Percentiles rank a stretch among this genome's conserved stretches.
phyloP scores from a whole-genome alignment of 2,329 filamentous ascomycete genomes.

The Ceratocystis eucalypticola region DNA sequence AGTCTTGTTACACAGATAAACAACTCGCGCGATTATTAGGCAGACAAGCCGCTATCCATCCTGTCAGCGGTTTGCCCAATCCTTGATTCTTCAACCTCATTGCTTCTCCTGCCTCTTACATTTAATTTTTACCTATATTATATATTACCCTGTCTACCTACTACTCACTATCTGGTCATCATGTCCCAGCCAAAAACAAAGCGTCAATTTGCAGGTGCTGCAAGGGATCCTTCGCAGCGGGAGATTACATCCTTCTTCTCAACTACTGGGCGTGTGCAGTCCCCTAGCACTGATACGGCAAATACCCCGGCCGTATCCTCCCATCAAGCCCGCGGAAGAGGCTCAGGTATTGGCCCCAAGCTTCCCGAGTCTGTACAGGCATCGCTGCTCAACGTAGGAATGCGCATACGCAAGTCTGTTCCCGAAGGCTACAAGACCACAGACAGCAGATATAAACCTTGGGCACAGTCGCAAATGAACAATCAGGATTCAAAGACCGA shows the following conservation, averaged over 20 bases:
- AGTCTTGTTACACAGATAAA: no score
- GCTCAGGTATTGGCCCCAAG: constrained; percentile 26
- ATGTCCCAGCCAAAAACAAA: constrained; percentile 46
- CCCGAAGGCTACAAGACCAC: constrained; percentile 83
- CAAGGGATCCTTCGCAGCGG: constrained; percentile 44
- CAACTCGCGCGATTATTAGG: no score
- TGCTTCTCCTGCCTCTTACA: neutral
- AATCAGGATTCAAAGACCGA: no score
- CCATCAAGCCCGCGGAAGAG: constrained; percentile 21
- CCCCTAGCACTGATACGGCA: neutral
- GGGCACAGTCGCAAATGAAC: neutral
- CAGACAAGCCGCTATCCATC: no score
- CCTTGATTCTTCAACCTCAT: no score
- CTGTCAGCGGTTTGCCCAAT: no score
- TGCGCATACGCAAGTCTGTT: constrained; percentile 86
- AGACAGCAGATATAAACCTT: constrained; percentile 5
- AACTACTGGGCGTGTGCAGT: constrained; percentile 19
- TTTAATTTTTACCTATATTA: neutral
- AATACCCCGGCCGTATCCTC: constrained; percentile 23
- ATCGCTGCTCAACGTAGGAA: constrained; percentile 79
- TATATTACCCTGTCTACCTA: neutral
- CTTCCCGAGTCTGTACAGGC: constrained; percentile 59
- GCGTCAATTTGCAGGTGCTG: constrained; percentile 46
- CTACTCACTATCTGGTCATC: neutral
- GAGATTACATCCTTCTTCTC: constrained; percentile 53